Evolutionary conservation across 108 stramenopile species (phyloP), one percentile per base, ranked within the genome.

Genomic region (Nitzschia sp.): DNA sequence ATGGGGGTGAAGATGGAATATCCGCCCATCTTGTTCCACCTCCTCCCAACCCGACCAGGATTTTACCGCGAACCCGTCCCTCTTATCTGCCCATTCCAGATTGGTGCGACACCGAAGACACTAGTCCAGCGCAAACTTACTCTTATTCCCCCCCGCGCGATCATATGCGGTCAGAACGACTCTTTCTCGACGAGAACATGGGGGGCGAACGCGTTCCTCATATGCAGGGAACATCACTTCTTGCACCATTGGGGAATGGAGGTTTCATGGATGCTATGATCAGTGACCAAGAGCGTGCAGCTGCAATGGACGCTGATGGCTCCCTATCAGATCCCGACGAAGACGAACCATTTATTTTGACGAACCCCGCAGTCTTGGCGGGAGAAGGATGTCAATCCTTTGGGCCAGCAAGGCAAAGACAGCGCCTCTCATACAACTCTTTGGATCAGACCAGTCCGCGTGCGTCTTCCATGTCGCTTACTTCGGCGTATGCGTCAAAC

Each of bases 281-380:
- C 3, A 2, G 38, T 41, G 38, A 41, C 2, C 21, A 61, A 26
- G 25, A 16, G 21, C 25, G 62, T 16, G 28, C 41, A 23, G 62
- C 52, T 2, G 61, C 62, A 2, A 34, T 55, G 38, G 62, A 72
- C 41, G 48, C 35, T 35, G 71, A 63, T 45, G 60, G 52, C 2
- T 72, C 71, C 8, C 29, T 73, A 19, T 53, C 72, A 25, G 72
- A 73, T 52, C 55, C 63, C 13, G 72, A 72, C 6, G 55, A 57
- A 45, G 72, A 57, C 26, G 72, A 66, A 48, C 34, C 45, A 8
- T 73, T 73, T 32, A 46, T 73, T 16, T 38, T 73, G 34, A 48
- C 64, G 0, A 59, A 73, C 56, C 72, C 72, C 25, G 26, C 46
- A 6, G 11, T 45, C 0, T 31, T 73, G 17, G 72, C 53, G 13